A percentile compares a stretch with the other conserved stretches of the same genome.
Conservation (phyloP, 2,329 filamentous ascomycete species). For the Geoglossum cookeanum region DNA sequence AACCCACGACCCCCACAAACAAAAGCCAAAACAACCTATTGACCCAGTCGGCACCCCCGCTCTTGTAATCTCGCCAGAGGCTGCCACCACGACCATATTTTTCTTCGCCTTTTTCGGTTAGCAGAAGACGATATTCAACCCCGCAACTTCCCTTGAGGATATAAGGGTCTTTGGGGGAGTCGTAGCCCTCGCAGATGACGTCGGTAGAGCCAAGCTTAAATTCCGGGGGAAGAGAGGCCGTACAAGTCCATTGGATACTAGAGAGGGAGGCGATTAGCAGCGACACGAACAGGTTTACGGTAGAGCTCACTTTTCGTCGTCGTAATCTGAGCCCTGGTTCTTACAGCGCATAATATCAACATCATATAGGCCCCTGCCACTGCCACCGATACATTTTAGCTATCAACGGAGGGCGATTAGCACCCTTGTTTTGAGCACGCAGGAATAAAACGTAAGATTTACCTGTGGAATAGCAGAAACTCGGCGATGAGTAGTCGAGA, state of each 20-base stretch:
- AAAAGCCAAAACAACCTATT: slow-evolving; percentile 38
- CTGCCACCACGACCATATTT: slow-evolving; percentile 34
- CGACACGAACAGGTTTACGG: not conserved
- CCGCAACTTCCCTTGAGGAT: slow-evolving; percentile 86
- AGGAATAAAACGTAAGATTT: not conserved
- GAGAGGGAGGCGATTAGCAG: not conserved
- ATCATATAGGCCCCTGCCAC: slow-evolving; percentile 41
- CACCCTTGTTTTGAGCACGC: slow-evolving; percentile 14
- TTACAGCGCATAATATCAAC: slow-evolving; percentile 76
- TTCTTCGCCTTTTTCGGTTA: slow-evolving; percentile 59
- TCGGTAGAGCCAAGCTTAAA: slow-evolving; percentile 71
- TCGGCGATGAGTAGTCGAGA: slow-evolving; percentile 56
- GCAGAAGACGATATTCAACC: slow-evolving; percentile 64
- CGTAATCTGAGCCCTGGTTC: slow-evolving; percentile 68
- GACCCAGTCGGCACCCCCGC: slow-evolving; percentile 16
- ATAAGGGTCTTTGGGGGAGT: slow-evolving; percentile 55
- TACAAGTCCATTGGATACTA: slow-evolving; percentile 71
- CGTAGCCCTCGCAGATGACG: slow-evolving; percentile 83
- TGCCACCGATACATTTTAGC: slow-evolving; percentile 54
- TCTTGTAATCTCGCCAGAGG: slow-evolving; percentile 9
- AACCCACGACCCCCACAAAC: slow-evolving; percentile 39
- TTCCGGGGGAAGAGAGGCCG: slow-evolving; percentile 39
- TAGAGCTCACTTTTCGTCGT: slow-evolving; percentile 37
- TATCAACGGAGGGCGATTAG: slow-evolving; percentile 18
- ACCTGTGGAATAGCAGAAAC: slow-evolving; percentile 47